A percentile compares a stretch with the other conserved stretches of the same genome.
Evolutionary conservation across 176 grass and related monocot genomes (phyloP).

Genomic region (Tillandsia fasciculata): DNA sequence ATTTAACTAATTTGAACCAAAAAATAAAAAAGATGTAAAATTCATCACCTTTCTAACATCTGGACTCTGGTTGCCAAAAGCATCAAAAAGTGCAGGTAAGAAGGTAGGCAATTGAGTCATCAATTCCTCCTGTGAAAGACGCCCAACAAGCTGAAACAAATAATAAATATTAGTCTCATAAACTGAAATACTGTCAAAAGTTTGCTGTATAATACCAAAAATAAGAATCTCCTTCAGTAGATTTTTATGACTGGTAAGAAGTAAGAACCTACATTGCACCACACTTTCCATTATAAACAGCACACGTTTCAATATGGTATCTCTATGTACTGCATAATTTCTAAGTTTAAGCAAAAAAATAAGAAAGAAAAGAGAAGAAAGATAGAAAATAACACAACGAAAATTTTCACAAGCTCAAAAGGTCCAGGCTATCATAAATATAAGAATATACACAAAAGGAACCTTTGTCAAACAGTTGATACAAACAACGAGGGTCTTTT

Average conservation of each 20-base stretch:
- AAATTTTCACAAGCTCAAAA: neutral
- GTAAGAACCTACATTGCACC: neutral
- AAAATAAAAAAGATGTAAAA: neutral
- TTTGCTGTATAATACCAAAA: neutral
- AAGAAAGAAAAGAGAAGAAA: neutral
- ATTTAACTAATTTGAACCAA: neutral
- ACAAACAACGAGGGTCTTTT: slow-evolving; percentile 91
- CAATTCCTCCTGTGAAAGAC: slow-evolving; percentile 54
- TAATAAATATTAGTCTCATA: neutral
- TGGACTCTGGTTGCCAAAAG: slow-evolving; percentile 56
- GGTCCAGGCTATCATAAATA: neutral
- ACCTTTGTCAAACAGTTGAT: slow-evolving; percentile 99
- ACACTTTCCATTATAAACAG: neutral
- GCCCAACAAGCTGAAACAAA: slow-evolving; percentile 55
- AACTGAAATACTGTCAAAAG: neutral
- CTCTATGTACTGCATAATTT: neutral
- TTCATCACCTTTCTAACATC: slow-evolving; percentile 67
- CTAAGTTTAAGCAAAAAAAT: neutral
- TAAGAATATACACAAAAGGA: neutral
- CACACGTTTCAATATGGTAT: neutral
- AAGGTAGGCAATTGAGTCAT: slow-evolving; percentile 62
- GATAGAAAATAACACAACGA: neutral
- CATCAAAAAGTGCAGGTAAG: slow-evolving; percentile 57
- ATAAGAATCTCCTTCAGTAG: neutral
- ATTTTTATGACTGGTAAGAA: neutral